Evolutionary conservation across 805 yeast genomes (phyloP).

Genomic region (Kuraishia hungarica): DNA sequence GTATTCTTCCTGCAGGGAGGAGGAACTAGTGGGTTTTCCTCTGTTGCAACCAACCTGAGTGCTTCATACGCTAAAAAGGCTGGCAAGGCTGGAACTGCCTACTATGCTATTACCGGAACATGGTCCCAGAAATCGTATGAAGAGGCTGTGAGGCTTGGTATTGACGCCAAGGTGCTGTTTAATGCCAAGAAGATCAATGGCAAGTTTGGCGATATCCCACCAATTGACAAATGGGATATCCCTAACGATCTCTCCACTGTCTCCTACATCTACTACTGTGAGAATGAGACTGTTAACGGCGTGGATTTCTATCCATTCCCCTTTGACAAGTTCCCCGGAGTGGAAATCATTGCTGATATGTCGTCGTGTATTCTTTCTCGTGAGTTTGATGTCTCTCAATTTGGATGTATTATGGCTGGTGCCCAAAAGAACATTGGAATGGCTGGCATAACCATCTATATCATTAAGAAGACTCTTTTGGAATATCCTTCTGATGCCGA

Average conservation of each 20-base stretch:
- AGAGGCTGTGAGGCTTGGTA: conserved; percentile 81
- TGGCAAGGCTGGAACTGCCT: conserved; percentile 72
- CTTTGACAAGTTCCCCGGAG: conserved; percentile 48
- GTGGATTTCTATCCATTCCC: conserved; percentile 61
- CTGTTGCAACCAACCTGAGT: conserved; percentile 72
- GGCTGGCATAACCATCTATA: conserved; percentile 91
- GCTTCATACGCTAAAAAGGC: conserved; percentile 60
- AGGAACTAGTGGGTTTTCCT: conserved; percentile 92
- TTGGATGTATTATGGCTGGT: conserved; percentile 91
- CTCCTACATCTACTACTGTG: conserved; percentile 86
- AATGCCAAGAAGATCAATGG: conserved; percentile 52
- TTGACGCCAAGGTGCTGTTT: conserved; percentile 60
- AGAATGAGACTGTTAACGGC: conserved; percentile 96
- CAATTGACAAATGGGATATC: conserved; percentile 52
- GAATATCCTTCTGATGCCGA: conserved; percentile 59
- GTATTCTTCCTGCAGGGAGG: conserved; percentile 97
- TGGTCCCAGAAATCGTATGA: conserved; percentile 89
- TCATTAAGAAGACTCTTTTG: conserved; percentile 73
- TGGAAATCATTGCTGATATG: conserved; percentile 88
- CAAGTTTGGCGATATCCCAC: conserved; percentile 62
- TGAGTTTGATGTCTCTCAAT: conserved; percentile 71
- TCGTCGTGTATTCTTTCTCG: conserved; percentile 88
- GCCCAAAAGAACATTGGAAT: conserved; percentile 97
- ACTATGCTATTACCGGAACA: conserved; percentile 83
- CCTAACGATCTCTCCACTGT: conserved; percentile 53